Base-by-base conservation (phyloP, 179 eudicot species). In the Amaranthus tricolor region DNA sequence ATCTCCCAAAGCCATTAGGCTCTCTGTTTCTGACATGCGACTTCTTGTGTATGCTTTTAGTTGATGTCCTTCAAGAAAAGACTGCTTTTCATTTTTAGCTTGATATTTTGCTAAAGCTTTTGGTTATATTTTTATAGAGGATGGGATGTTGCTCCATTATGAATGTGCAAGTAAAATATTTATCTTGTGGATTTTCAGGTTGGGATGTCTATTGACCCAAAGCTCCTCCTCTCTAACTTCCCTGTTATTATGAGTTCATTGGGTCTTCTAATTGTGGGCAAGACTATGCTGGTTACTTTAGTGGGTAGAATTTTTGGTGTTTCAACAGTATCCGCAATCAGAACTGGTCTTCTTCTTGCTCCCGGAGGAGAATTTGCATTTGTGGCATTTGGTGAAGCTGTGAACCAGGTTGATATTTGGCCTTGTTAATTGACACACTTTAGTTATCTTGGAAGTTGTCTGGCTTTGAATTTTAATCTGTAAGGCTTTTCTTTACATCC, bases 321-420 rank as follows among this genome's bases (percentile, higher is more conserved):
- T 72, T 95, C 99, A 70, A 78, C 86, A 16, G 85, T 95, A 77
- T 85, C 99, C 78, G 98, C 90, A 0, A 83, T 93, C 76, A 85
- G 99, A 87, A 83, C 78, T 71, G 99, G 97, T 72, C 99, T 95
- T 79, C 88, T 95, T 71, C 96, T 95, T 85, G 99, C 99, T 66
- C 99, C 99, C 59, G 99, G 99, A 14, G 99, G 99, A 79, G 99
- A 95, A 73, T 95, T 95, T 78, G 99, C 99, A 66, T 95, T 95
- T 79, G 99, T 95, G 69, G 99, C 98, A 73, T 95, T 95, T 82
- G 99, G 99, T 65, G 99, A 95, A 88, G 99, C 99, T 75, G 99
- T 95, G 79, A 95, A 93, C 80, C 97, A 93, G 99, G 99, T 95
- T 63, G 84, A 40, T 20, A 9, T 66, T 76, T 17, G 48, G 21